A percentile compares a stretch with the other conserved stretches of the same genome.
These are phyloP conservation scores for Trichoderma atroviride DNA, from an alignment of 2,329 filamentous ascomycete species.

Conservation along the genomic window DNA sequence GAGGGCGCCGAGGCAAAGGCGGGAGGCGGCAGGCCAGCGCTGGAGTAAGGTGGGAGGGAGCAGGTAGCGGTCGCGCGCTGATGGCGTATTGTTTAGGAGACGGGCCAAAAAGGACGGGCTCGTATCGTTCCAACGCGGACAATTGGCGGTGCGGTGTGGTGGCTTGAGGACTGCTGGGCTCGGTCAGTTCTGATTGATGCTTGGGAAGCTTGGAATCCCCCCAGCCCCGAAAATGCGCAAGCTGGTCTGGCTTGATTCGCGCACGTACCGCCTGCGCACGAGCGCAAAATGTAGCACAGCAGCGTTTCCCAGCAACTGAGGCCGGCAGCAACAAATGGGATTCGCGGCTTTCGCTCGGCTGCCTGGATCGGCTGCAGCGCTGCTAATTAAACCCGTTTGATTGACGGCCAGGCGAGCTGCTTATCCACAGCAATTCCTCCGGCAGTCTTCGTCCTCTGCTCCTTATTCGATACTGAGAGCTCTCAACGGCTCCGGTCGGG, in stretches of 20 bases:
- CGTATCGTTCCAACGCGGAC: neutral
- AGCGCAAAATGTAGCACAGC: neutral
- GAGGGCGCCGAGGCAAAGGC: neutral
- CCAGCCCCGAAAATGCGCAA: neutral
- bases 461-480: neutral
- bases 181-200: neutral
- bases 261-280: constrained; percentile 15
- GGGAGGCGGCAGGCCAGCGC: neutral
- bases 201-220: neutral
- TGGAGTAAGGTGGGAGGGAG: neutral
- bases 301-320: constrained; percentile 16
- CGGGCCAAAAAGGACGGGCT: neutral
- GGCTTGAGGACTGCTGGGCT: neutral
- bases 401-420: neutral
- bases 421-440: neutral
- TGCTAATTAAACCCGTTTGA: constrained; percentile 7
- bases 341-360: neutral
- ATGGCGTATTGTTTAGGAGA: neutral
- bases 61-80: neutral
- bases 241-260: neutral
- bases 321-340: neutral
- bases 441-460: neutral
- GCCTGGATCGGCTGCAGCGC: constrained; percentile 11
- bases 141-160: neutral
- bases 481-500: neutral